Conservation (phyloP, 2,329 filamentous ascomycete genomes). For the Fusarium buharicum region DNA sequence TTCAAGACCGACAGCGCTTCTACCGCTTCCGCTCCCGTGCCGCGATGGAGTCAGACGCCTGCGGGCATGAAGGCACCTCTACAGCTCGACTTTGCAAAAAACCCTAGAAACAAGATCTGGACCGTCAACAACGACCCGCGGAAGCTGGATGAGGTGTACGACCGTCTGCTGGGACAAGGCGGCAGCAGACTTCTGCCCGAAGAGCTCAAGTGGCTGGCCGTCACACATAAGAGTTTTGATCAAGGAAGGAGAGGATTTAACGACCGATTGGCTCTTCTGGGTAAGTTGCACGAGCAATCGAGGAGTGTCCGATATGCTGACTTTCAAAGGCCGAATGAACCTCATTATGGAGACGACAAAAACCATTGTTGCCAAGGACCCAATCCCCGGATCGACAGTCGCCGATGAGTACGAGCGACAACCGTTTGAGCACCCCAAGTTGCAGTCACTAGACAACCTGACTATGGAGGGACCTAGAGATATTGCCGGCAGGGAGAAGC, state of each 20-base stretch:
- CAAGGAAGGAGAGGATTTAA: constrained; percentile 95
- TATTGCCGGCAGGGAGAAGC: constrained; percentile 70
- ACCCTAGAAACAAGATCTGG: constrained; percentile 66
- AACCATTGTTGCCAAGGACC: constrained; percentile 50
- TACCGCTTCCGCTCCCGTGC: constrained; percentile 45
- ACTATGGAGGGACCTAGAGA: constrained; percentile 67
- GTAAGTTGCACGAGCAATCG: constrained; percentile 58
- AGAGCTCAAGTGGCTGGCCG: constrained; percentile 94
- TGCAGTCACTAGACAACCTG: constrained; percentile 80
- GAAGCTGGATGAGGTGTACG: constrained; percentile 81
- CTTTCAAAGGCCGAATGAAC: constrained; percentile 49
- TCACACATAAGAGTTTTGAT: constrained; percentile 99
- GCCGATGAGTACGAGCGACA: constrained; percentile 65
- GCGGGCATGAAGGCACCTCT: constrained; percentile 75
- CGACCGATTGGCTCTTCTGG: constrained; percentile 88
- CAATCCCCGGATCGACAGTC: constrained; percentile 40
- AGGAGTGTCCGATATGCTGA: constrained; percentile 22
- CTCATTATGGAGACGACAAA: constrained; percentile 55
- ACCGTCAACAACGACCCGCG: constrained; percentile 79
- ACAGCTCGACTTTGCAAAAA: constrained; percentile 67
- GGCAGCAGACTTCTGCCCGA: constrained; percentile 82
- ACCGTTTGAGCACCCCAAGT: constrained; percentile 75
- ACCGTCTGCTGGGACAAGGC: constrained; percentile 75
- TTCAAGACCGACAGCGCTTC: constrained; percentile 38
- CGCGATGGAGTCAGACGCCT: constrained; percentile 78